Conservation (phyloP, 1,139 yeast genomes). For the Candida gigantensis region DNA sequence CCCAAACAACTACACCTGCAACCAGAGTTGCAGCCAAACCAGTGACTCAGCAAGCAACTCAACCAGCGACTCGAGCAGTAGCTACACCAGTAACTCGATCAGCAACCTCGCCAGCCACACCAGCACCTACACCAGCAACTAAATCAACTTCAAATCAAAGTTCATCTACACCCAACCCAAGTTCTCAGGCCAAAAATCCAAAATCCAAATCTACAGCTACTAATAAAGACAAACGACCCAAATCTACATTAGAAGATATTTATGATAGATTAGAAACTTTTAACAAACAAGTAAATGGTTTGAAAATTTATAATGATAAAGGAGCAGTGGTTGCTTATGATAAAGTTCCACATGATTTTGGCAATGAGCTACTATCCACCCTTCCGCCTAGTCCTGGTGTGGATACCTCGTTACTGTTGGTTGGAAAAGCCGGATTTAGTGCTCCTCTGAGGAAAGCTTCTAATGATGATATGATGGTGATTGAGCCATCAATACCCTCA, state of each 20-base stretch:
- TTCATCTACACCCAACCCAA: no score
- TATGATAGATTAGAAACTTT: conserved; percentile 1
- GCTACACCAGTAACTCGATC: conserved; percentile 46
- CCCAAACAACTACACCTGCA: not conserved
- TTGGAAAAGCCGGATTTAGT: no score
- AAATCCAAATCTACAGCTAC: no score
- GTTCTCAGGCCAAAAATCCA: no score
- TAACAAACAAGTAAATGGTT: conserved; percentile 7
- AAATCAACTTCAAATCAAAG: not conserved
- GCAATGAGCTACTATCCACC: not conserved
- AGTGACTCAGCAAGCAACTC: not conserved
- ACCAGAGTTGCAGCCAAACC: not conserved
- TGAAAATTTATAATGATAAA: conserved; percentile 20
- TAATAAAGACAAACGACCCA: not conserved
- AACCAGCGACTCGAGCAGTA: not conserved
- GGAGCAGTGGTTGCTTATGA: conserved; percentile 1
- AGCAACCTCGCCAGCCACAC: conserved; percentile 7
- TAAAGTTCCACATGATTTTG: conserved; percentile 2
- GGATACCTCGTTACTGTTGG: no score
- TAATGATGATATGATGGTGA: no score
- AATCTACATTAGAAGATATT: not conserved
- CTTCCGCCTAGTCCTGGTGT: no score
- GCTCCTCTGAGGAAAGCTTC: no score
- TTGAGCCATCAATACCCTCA: no score
- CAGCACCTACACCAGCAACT: not conserved